Evolutionary conservation across 148 eudicot genomes (phyloP).

Genomic region (Simmondsia chinensis): DNA sequence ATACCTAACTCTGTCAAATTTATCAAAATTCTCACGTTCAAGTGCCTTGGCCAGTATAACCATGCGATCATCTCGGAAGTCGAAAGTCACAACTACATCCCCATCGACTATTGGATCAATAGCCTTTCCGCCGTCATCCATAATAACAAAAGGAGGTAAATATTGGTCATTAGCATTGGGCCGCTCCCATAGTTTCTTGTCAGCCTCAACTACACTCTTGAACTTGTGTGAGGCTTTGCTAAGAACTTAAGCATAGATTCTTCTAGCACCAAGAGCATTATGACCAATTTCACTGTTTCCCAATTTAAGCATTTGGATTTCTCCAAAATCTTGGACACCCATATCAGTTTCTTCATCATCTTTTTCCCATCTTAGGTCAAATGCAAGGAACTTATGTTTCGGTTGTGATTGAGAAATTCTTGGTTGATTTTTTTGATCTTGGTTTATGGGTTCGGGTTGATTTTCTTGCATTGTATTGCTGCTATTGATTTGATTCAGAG

Average conservation of each 20-base stretch:
- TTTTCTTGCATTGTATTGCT: no score
- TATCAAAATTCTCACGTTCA: conserved; percentile 69
- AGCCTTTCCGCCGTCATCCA: conserved; percentile 66
- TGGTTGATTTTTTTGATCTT: no score
- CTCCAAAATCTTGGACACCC: no score
- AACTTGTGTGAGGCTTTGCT: conserved; percentile 95
- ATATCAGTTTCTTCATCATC: no score
- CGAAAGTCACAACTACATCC: conserved; percentile 87
- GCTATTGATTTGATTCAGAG: no score
- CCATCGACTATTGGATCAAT: conserved; percentile 92
- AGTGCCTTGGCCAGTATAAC: conserved; percentile 89
- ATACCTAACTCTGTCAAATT: conserved; percentile 67
- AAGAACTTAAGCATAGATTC: conserved; percentile 88
- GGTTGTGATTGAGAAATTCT: no score
- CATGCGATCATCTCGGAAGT: conserved; percentile 95
- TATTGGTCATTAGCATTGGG: conserved; percentile 70
- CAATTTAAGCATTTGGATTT: no score
- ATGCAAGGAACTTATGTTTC: no score
- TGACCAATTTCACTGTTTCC: conserved; percentile 99
- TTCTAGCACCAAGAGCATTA: conserved; percentile 95
- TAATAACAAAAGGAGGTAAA: conserved; percentile 83
- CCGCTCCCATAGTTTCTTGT: conserved; percentile 58
- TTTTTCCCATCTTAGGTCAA: no score
- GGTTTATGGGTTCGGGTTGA: no score
- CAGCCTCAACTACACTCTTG: conserved; percentile 60